Base-by-base conservation (phyloP, 495 filamentous ascomycete species). In the Lasiosphaeria ovina region DNA sequence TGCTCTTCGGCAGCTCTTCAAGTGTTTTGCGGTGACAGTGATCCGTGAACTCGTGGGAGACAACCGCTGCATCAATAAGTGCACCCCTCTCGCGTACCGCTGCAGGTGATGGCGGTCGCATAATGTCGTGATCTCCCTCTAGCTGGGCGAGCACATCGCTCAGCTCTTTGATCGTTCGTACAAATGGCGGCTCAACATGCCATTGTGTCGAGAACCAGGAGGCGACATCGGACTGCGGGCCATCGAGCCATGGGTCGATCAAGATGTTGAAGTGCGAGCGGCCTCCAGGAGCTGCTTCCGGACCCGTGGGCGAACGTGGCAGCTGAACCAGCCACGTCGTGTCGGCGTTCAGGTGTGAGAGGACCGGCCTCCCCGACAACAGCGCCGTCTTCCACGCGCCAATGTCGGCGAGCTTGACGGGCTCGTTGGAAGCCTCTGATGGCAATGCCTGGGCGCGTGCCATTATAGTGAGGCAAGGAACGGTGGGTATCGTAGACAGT, bases 261-360 rank as follows among this genome's bases (percentile, higher is more conserved):
- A 85, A 60, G 57, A 85, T 76, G 66, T 83, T 83, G 69, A 75
- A 84, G 59, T 77, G 80, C 34, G 68, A 56, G 33, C 66, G 68
- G 31, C 64, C 68, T n/a, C 62, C 66, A 32, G 67, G 54, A 32
- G 49, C 49, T 33, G 42, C 4, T 14, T 64, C 67, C 12, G 63
- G 60, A 3, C 66, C 57, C 5, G 81, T 81, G 49, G 24, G 24
- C 24, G 24, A 24, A n/a, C 75, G 75, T 1, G 82, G 83, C 6
- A 85, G 67, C 56, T 81, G 80, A 24, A 85, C 63, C 3, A 85
- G 71, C 83, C 83, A 85, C 12, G 73, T 78, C 14, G 82, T 84
- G 68, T 86, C 83, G 31, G 79, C 83, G 59, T 85, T 86, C 10
- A 85, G 72, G 61, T 85, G 83, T 14, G 81, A 79, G 12, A 86